Evolutionary conservation across 768 basidiomycete genomes (phyloP), one percentile per base, ranked within the genome.

Genomic region (Piloderma croceum): DNA sequence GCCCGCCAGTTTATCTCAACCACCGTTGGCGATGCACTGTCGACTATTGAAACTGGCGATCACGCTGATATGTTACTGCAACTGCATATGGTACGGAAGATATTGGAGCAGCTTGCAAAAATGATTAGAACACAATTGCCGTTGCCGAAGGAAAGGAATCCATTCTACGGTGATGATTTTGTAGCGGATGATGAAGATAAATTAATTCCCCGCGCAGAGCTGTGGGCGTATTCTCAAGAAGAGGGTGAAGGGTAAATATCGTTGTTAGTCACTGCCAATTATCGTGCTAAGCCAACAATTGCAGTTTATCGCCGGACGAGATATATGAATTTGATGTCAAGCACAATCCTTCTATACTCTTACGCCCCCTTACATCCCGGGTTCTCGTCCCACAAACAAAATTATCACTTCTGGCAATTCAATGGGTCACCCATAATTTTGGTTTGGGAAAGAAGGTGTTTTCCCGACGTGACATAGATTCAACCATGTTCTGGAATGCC

Each of bases 311-410:
- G 9, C 27, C 36, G 23, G 36, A 42, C 7, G 24, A 35, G 27
- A 36, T 37, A 32, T 53, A 53, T 22, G 49, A 53, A 36, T 53
- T 41, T 39, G 51, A 53, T 24, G 36, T 51, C n/a, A 42, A 42
- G 6, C 41, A 42, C 13, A 51, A 53, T 22, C 51, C 51, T 6
- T 21, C 27, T 17, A 36, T 51, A 20, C 42, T 53, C 31, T 37
- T 50, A 13, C 45, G 39, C 25, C 31, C 38, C 6, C 42, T 40
- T 10, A 35, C 25, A 6, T 27, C 7, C 19, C 37, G 39, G 31
- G 50, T 51, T 19, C 40, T 53, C 22, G 48, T 53, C n/a, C 51
- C 51, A 9, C 51, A 51, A 36, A 53, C 47, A 13, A 53, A 53
- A 33, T 36, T 53, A n/a, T 43, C 49, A 1, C 34, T 53, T 1